Evolutionary conservation across 2,329 filamentous ascomycete species (phyloP), one percentile per base, ranked within the genome.

Genomic region (Teratosphaeria pseudoeucalypti): DNA sequence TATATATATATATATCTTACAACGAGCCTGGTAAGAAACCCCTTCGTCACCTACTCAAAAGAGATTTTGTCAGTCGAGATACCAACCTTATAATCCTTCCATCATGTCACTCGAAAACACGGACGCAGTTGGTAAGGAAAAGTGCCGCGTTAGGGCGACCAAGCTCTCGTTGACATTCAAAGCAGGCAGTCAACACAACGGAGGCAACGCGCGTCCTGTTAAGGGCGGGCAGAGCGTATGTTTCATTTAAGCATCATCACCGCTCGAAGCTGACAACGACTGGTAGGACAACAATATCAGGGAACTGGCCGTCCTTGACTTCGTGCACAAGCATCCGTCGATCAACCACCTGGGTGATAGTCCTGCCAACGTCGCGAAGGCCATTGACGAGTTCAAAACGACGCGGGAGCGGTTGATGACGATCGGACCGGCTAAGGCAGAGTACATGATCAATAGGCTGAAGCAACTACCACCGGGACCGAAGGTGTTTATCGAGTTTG

Each of bases 401-500:
- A 49, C 43, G 6, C 43, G 43, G 23, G 43, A 49, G 43, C 43
- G 43, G 6, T 19, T 49, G n/a, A 49, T 49, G 43, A 49, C 19
- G n/a, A 49, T 49, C 19, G 43, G 16, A 1, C 43, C 43, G n/a
- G 43, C 16, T 1, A 49, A 49, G 43, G 43, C 43, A 11, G 19
- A 23, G n/a, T 49, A 49, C 19, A 49, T 49, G n/a, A 49, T 49
- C 43, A 12, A 49, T n/a, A 49, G 43, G n/a, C 43, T 49, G 43
- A 49, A 49, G 43, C 43, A 23, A 19, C 23, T 19, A 11, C n/a
- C 43, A n/a, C 43, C 43, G 2, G 58, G 65, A n/a, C 72, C 73
- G 2, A 71, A 68, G 26, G 64, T 66, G 1, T 59, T 76, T 16
- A 63, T 76, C 34, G 73, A 75, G 60, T 70, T 74, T 23, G 72